Evolutionary conservation across 176 grass and related monocot species (phyloP).

Genomic region (Eragrostis nindensis): DNA sequence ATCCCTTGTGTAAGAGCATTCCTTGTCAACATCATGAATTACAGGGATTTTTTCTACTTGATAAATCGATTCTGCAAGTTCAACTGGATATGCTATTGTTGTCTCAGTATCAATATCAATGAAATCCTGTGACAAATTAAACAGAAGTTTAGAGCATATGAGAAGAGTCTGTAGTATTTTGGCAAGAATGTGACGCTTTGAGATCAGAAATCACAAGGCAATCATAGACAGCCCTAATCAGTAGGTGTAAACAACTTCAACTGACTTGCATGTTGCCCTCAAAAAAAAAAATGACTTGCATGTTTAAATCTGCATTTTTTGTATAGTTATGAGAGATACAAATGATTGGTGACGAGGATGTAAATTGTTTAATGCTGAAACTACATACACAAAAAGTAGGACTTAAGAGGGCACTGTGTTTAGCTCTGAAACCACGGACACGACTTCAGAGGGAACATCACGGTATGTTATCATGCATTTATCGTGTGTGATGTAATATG

Average conservation of each 20-base stretch:
- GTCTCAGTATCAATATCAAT: constrained; percentile 63
- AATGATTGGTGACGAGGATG: not conserved
- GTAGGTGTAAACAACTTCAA: constrained; percentile 28
- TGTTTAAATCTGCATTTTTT: constrained; percentile 26
- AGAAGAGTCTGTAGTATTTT: constrained; percentile 17
- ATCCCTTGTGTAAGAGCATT: constrained; percentile 47
- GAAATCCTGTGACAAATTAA: constrained; percentile 61
- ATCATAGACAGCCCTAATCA: not conserved
- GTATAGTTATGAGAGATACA: constrained; percentile 3
- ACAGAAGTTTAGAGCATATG: constrained; percentile 23
- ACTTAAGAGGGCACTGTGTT: constrained; percentile 10
- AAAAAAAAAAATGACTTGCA: too few species aligned
- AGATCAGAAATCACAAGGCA: constrained; percentile 30
- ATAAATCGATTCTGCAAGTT: constrained; percentile 62
- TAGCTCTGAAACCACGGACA: constrained; percentile 27
- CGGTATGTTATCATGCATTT: constrained; percentile 19
- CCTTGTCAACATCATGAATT: constrained; percentile 39
- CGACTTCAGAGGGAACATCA: not conserved
- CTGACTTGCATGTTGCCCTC: constrained; percentile 31
- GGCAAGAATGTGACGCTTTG: constrained; percentile 27
- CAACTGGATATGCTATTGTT: constrained; percentile 62
- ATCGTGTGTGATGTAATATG: not conserved
- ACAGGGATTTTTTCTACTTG: constrained; percentile 60
- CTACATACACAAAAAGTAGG: constrained; percentile 14
- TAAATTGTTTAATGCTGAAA: constrained; percentile 11